Evolutionary conservation across 306 rosid genomes (phyloP).

Genomic region (Corylus americana): DNA sequence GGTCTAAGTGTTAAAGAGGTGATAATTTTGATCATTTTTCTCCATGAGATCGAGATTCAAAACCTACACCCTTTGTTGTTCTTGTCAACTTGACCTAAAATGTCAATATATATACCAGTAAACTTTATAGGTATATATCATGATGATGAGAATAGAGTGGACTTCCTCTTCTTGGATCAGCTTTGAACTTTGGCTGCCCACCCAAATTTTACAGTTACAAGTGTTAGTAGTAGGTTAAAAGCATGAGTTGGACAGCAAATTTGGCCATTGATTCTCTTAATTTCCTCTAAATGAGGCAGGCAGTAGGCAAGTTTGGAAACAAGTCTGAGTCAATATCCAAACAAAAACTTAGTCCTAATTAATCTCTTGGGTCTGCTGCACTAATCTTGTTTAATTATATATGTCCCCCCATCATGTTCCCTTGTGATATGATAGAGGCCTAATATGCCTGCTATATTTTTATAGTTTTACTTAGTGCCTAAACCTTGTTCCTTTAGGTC

Average conservation of each 20-base stretch:
- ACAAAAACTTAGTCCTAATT: not conserved
- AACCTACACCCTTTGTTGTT: not conserved
- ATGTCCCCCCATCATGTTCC: too few relatives aligned
- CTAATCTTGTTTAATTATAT: not conserved
- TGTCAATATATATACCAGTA: not conserved
- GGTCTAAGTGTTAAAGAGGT: too few relatives aligned
- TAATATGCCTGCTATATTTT: not conserved
- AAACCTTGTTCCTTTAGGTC: not conserved
- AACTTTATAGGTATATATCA: not conserved
- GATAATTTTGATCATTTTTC: not conserved
- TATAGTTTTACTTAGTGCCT: not conserved
- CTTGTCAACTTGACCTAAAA: too few relatives aligned
- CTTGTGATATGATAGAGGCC: not conserved
- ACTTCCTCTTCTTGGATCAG: too few relatives aligned
- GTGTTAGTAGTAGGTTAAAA: not conserved
- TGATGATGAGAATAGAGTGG: too few relatives aligned
- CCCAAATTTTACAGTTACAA: not conserved
- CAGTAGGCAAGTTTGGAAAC: not conserved
- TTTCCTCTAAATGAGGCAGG: not conserved
- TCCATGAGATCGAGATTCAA: not conserved
- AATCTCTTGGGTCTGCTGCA: not conserved
- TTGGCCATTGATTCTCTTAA: not conserved
- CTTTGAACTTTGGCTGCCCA: not conserved
- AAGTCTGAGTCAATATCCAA: not conserved
- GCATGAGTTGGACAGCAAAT: not conserved